Conservation (phyloP, 2,329 filamentous ascomycete genomes). For the Monilinia polystroma region DNA sequence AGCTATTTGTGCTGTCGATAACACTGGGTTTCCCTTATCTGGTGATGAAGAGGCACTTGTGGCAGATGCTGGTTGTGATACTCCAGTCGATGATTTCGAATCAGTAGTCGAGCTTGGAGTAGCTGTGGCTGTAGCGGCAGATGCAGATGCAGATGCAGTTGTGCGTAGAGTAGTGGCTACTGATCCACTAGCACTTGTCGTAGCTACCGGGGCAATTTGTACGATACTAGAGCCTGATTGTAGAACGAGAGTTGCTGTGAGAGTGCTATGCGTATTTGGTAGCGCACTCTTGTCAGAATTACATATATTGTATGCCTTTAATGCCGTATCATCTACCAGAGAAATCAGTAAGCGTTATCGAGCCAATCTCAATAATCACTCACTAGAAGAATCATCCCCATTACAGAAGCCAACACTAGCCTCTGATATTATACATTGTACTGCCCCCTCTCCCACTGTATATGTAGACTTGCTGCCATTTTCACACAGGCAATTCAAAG, state of each 20-base stretch:
- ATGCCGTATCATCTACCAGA: slow-evolving; percentile 44
- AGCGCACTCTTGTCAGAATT: slow-evolving; percentile 49
- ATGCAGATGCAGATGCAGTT: slow-evolving; percentile 16
- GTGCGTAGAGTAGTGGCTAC: slow-evolving; percentile 29
- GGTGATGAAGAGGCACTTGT: slow-evolving; percentile 17
- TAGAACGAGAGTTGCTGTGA: slow-evolving; percentile 56
- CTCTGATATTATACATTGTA: slow-evolving; percentile 64
- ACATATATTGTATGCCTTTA: slow-evolving; percentile 61
- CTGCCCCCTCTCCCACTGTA: slow-evolving; percentile 69
- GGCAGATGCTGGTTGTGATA: slow-evolving; percentile 25
- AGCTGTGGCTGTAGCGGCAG: slow-evolving; percentile 12
- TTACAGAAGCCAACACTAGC: slow-evolving; percentile 52
- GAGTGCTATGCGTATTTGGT: slow-evolving; percentile 56
- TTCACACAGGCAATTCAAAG: slow-evolving; percentile 64
- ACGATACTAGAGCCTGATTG: slow-evolving; percentile 43
- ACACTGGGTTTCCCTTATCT: slow-evolving; percentile 24
- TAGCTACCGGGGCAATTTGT: slow-evolving; percentile 32
- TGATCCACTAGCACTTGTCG: slow-evolving; percentile 24
- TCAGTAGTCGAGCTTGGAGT: slow-evolving; percentile 26
- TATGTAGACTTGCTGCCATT: slow-evolving; percentile 58
- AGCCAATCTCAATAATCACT: not conserved
- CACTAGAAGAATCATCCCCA: slow-evolving; percentile 42
- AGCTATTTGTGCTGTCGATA: slow-evolving; percentile 47
- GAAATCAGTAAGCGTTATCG: slow-evolving; percentile 21
- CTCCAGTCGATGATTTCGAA: slow-evolving; percentile 20